Base-by-base conservation (phyloP, 352 stramenopile genomes). In the Globisporangium camurandrum region DNA sequence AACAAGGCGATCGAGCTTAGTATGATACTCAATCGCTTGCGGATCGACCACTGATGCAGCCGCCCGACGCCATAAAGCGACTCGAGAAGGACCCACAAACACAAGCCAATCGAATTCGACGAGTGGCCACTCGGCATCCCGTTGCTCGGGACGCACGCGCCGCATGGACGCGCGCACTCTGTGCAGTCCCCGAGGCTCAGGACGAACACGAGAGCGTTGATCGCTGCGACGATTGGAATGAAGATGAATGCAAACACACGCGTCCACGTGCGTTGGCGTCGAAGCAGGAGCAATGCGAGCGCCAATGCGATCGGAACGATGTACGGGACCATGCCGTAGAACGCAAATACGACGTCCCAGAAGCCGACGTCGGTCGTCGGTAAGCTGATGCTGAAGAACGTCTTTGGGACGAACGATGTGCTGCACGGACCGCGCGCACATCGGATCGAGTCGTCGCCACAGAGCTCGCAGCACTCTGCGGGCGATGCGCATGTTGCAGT, bases 321-420 rank as follows among this genome's bases (percentile, higher is more conserved):
- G 43, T 76, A 84, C 46, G 72, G 72, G 40, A 84, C 72, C 54
- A 77, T 77, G 23, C 72, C 58, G 49, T 84, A 84, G 46, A 75
- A 71, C 37, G 59, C 62, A 46, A 76, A 69, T 7, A 71, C 52
- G 49, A 76, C 62, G 44, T 84, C 71, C 66, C 67, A 75, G 59
- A 81, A 68, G 44, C 62, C 58, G n/a, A 76, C 50, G 23, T 28
- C 38, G 10, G 67, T 26, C 0, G 56, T 63, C 28, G 72, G 72
- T 19, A 56, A 14, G 40, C 67, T 81, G 57, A 77, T 66, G 62
- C 61, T 75, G 65, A 84, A 84, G 58, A 79, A 67, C 9, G 49
- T 51, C 37, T 69, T 73, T 7, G 67, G 62, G 28, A 81, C 4
- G 38, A 66, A 47, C 43, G 40, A 64, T 48, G 67, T 65, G 58